A percentile compares a stretch with the other conserved stretches of the same genome.
Evolutionary conservation across 2,329 filamentous ascomycete species (phyloP).

Genomic region (Gnomoniopsis smithogilvyi): DNA sequence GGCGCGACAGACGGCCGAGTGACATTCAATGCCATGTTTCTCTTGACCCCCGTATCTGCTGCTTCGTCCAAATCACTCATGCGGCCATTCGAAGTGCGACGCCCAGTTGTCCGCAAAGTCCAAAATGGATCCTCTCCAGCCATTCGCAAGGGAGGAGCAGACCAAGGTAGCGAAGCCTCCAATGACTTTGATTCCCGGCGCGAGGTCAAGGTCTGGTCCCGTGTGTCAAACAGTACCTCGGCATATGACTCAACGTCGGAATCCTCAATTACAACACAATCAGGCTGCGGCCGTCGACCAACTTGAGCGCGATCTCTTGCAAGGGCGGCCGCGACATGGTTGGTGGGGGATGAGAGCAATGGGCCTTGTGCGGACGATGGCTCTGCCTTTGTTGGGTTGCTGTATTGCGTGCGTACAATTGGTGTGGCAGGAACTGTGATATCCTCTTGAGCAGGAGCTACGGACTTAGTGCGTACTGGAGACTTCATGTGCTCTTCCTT

Average conservation of each 20-base stretch:
- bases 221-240: constrained; percentile 1
- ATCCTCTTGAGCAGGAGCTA: background rate
- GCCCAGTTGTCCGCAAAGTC: background rate
- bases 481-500: background rate
- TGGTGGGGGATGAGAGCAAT: constrained; percentile 8
- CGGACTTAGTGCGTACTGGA: background rate
- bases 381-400: background rate
- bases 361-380: background rate
- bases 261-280: background rate
- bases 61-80: too few species aligned
- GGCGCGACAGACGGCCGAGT: background rate
- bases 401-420: background rate
- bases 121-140: background rate
- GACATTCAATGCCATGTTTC: background rate
- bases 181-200: background rate
- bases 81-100: background rate
- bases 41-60: too few species aligned
- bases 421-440: constrained; percentile 1
- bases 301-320: background rate
- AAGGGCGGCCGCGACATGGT: constrained; percentile 9
- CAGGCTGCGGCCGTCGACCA: background rate
- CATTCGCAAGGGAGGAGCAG: constrained; percentile 8
- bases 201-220: background rate
- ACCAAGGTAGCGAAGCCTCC: constrained; percentile 9
- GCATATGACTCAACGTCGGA: background rate